Percentiles rank a stretch among this genome's conserved stretches.
Evolutionary conservation across 2,329 filamentous ascomycete species (phyloP).

Genomic region (Aureobasidium sp.): DNA sequence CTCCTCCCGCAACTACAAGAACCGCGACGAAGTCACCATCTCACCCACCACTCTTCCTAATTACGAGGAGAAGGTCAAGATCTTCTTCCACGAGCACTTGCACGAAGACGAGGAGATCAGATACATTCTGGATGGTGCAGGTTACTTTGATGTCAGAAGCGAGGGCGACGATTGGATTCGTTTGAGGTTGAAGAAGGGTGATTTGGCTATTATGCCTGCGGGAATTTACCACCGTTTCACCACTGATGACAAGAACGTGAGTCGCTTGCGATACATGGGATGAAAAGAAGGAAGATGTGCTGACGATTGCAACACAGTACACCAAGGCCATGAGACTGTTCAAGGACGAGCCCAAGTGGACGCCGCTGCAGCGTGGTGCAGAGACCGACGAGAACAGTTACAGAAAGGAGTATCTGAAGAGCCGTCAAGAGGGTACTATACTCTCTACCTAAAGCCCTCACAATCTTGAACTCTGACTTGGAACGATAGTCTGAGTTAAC

Average conservation of each 20-base stretch:
- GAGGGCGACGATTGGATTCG: conserved; percentile 82
- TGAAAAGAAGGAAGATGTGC: neutral
- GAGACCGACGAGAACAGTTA: conserved; percentile 74
- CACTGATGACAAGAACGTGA: conserved; percentile 81
- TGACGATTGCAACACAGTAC: conserved; percentile 51
- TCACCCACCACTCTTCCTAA: conserved; percentile 75
- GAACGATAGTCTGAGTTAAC: neutral
- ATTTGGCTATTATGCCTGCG: conserved; percentile 86
- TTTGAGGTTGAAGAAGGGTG: conserved; percentile 74
- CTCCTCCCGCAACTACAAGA: conserved; percentile 72
- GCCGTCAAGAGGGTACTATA: conserved; percentile 13
- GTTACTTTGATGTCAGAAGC: conserved; percentile 88
- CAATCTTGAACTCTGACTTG: neutral
- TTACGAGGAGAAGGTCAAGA: conserved; percentile 91
- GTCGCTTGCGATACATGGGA: conserved; percentile 32
- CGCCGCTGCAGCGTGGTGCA: conserved; percentile 70
- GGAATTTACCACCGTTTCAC: conserved; percentile 98
- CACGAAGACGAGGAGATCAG: conserved; percentile 99
- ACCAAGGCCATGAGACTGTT: conserved; percentile 94
- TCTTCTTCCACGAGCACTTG: conserved; percentile 89
- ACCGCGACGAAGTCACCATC: conserved; percentile 87
- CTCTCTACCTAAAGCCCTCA: neutral
- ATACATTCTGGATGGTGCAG: conserved; percentile 80
- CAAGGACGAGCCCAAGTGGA: conserved; percentile 99
- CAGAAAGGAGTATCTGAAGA: conserved; percentile 67